Evolutionary conservation across 1,284 basidiomycete genomes (phyloP).

Genomic region (Schizophyllum amplum): DNA sequence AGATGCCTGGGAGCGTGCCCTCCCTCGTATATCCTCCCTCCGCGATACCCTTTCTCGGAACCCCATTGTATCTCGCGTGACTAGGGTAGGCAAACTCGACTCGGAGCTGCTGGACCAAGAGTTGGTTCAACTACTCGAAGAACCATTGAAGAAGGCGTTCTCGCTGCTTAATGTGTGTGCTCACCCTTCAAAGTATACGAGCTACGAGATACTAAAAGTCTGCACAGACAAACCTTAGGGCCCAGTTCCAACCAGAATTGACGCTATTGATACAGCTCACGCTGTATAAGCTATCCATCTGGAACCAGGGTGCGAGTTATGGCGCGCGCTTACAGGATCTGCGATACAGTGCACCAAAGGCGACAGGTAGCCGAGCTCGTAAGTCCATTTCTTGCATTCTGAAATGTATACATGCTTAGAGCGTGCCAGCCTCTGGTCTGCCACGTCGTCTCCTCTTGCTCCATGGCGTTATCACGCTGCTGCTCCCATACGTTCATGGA

Average conservation of each 20-base stretch:
- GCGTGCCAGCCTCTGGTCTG: slow-evolving; percentile 46
- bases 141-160: slow-evolving; percentile 77
- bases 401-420: too few species aligned
- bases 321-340: slow-evolving; percentile 90
- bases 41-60: slow-evolving; percentile 29
- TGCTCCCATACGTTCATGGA: slow-evolving; percentile 73
- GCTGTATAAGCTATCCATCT: slow-evolving; percentile 82
- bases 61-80: slow-evolving; percentile 33
- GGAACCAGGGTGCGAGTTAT: slow-evolving; percentile 79
- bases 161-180: slow-evolving; percentile 56
- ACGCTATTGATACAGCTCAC: slow-evolving; percentile 67
- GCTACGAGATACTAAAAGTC: slow-evolving; percentile 3
- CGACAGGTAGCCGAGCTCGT: slow-evolving; percentile 25
- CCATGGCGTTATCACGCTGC: slow-evolving; percentile 69
- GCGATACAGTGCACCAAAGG: slow-evolving; percentile 36
- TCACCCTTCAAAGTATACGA: slow-evolving; percentile 2
- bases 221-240: slow-evolving; percentile 49
- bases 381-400: slow-evolving; percentile 17
- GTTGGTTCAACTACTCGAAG: slow-evolving; percentile 74
- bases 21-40: slow-evolving; percentile 42
- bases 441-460: slow-evolving; percentile 52
- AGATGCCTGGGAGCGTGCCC: slow-evolving; percentile 53
- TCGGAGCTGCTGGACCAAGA: slow-evolving; percentile 90
- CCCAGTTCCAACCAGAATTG: slow-evolving; percentile 78
- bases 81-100: slow-evolving; percentile 89